A percentile compares a stretch with the other conserved stretches of the same genome.
Evolutionary conservation across 1,284 basidiomycete species (phyloP).

Genomic region (Papiliotrema flavescens): DNA sequence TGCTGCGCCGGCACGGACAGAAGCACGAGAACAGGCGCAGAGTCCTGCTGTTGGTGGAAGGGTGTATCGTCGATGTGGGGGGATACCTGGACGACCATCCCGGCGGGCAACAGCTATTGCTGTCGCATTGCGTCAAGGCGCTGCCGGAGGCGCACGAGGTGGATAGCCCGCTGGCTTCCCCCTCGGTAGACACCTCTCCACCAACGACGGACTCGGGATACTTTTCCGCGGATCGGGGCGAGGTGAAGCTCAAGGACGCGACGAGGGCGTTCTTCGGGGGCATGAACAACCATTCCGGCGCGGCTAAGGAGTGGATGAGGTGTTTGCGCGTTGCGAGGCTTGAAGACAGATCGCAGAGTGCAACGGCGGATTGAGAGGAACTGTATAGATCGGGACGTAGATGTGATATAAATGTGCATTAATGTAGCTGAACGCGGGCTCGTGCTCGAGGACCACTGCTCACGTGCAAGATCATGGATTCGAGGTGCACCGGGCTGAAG

Average conservation of each 20-base stretch:
- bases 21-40: conserved; percentile 48
- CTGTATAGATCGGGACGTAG: too few species aligned
- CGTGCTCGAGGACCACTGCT: too few species aligned
- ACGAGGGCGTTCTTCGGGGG: conserved; percentile 67
- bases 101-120: conserved; percentile 22
- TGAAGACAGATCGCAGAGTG: neutral
- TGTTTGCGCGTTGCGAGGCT: conserved; percentile 55
- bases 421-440: too few species aligned
- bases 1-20: conserved; percentile 47
- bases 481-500: too few species aligned
- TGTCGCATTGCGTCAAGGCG: conserved; percentile 15
- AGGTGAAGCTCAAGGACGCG: conserved; percentile 51
- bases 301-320: conserved; percentile 58
- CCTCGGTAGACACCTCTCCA: conserved; percentile 11
- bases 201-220: conserved; percentile 24
- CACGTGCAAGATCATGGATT: too few species aligned
- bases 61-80: conserved; percentile 63
- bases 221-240: conserved; percentile 14
- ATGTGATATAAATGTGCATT: too few species aligned
- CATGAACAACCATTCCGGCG: conserved; percentile 65
- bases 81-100: conserved; percentile 62
- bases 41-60: conserved; percentile 57
- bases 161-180: neutral
- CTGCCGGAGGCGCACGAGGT: conserved; percentile 3
- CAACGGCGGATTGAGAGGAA: neutral